Evolutionary conservation across 225 moss, liverwort and hornwort genomes (phyloP), one percentile per base, ranked within the genome.

Genomic region (Sphagnum tenellum): DNA sequence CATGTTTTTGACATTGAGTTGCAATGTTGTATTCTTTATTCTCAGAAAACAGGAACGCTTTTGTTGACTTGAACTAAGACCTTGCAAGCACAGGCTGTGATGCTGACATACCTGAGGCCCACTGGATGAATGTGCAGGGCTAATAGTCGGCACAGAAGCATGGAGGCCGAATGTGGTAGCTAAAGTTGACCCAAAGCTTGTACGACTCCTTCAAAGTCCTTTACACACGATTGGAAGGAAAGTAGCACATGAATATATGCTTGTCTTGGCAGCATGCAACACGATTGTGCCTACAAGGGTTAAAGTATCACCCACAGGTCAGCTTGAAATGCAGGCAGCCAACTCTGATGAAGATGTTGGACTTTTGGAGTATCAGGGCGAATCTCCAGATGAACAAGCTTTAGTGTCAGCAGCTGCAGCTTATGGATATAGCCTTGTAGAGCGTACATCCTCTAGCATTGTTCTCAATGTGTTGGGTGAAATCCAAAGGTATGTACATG

Each of bases 361-460:
- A 49, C 64, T 64, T 59, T 67, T 91, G 9, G 91, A 91, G 63
- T 94, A 94, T 73, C 94, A 94, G 47, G 94, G 91, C 44, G 94
- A 94, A 74, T 94, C 94, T 62, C 94, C 91, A 2, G 94, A 94
- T 76, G 94, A 94, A 75, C 84, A 78, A 62, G 94, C 94, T 69
- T 80, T 94, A 9, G 94, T 94, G 3, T 72, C 80, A 56, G 86
- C 86, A 49, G 94, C 94, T 64, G 81, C 91, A 48, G 67, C 81
- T 11, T 91, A 94, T 71, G 94, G 91, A 57, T 94, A 85, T 72
- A 78, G 75, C 14, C 91, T 94, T 50, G 5, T 91, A 11, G 91
- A 94, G 82, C 74, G 94, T 69, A 79, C 73, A 65, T 84, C 83
- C n/a, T 79, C 76, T 63, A 75, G 79, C 71, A 79, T 94, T 46